Percentiles rank a stretch among this genome's conserved stretches.
These are phyloP conservation scores for Curvularia verruculosa DNA, from an alignment of 2,329 filamentous ascomycete species.

Conservation along the genomic window DNA sequence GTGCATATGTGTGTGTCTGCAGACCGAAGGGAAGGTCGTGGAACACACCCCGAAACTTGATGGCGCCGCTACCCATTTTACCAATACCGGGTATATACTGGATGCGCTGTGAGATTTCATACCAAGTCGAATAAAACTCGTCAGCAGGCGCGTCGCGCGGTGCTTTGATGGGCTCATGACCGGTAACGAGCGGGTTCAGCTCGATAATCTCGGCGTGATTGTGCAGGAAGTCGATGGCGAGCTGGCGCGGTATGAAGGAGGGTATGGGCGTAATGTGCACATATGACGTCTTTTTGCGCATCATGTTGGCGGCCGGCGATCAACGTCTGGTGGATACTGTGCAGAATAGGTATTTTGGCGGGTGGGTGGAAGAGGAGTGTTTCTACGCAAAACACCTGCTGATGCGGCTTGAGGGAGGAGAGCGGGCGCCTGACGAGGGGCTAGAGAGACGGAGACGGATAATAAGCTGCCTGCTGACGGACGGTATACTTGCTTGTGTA, in stretches of 20 bases:
- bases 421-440: neutral
- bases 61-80: conserved; percentile 67
- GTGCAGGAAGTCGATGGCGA: conserved; percentile 75
- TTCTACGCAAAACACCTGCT: conserved; percentile 3
- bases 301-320: conserved; percentile 38
- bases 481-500: conserved; percentile 19
- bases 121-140: conserved; percentile 76
- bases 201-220: conserved; percentile 73
- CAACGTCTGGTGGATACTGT: conserved; percentile 4
- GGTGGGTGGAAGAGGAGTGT: neutral
- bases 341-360: neutral
- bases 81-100: conserved; percentile 71
- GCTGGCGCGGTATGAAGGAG: conserved; percentile 71
- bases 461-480: conserved; percentile 16
- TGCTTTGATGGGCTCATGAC: conserved; percentile 67
- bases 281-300: conserved; percentile 66
- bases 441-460: neutral
- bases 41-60: conserved; percentile 73
- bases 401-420: conserved; percentile 6
- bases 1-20: conserved; percentile 74
- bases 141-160: conserved; percentile 71
- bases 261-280: conserved; percentile 74
- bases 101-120: conserved; percentile 73
- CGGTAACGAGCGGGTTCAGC: conserved; percentile 71
- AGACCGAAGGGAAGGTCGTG: conserved; percentile 75